A percentile compares a stretch with the other conserved stretches of the same genome.
These are phyloP conservation scores for Fragilaria radians DNA, from an alignment of 108 stramenopile genomes.

Conservation along the genomic window DNA sequence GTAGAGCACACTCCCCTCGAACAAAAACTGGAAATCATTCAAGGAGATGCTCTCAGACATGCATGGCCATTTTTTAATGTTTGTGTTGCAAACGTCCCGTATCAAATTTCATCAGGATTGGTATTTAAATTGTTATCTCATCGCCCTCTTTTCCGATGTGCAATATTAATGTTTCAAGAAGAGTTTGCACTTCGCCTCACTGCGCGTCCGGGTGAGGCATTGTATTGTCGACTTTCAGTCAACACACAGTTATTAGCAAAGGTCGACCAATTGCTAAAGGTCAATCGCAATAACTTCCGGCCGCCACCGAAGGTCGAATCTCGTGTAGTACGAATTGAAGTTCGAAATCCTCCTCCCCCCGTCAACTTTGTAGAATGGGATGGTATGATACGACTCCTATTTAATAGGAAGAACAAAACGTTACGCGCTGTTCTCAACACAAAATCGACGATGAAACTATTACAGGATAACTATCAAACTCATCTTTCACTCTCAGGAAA, in stretches of 20 bases:
- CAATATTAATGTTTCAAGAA: conserved; percentile 99
- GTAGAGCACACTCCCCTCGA: conserved; percentile 83
- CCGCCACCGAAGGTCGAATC: conserved; percentile 95
- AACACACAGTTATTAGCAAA: conserved; percentile 97
- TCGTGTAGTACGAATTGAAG: conserved; percentile 87
- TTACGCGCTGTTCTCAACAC: conserved; percentile 70
- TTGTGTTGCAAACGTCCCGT: conserved; percentile 97
- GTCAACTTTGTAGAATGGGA: conserved; percentile 99
- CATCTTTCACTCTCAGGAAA: conserved; percentile 44
- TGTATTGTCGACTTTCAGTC: conserved; percentile 96
- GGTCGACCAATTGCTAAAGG: conserved; percentile 97
- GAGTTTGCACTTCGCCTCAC: conserved; percentile 93
- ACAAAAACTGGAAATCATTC: conserved; percentile 85
- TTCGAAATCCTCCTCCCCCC: conserved; percentile 93
- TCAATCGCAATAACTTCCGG: conserved; percentile 96
- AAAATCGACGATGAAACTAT: conserved; percentile 76
- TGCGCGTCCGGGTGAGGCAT: conserved; percentile 90
- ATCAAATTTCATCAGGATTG: conserved; percentile 92
- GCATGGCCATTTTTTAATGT: conserved; percentile 97
- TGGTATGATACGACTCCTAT: conserved; percentile 88
- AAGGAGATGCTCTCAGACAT: conserved; percentile 95
- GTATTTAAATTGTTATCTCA: conserved; percentile 95
- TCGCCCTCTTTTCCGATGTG: conserved; percentile 95
- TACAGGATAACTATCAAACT: conserved; percentile 88
- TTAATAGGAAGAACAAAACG: conserved; percentile 93